Evolutionary conservation across 192 early-diverging fungal species (phyloP).

Genomic region (Umbelopsis ramanniana): DNA sequence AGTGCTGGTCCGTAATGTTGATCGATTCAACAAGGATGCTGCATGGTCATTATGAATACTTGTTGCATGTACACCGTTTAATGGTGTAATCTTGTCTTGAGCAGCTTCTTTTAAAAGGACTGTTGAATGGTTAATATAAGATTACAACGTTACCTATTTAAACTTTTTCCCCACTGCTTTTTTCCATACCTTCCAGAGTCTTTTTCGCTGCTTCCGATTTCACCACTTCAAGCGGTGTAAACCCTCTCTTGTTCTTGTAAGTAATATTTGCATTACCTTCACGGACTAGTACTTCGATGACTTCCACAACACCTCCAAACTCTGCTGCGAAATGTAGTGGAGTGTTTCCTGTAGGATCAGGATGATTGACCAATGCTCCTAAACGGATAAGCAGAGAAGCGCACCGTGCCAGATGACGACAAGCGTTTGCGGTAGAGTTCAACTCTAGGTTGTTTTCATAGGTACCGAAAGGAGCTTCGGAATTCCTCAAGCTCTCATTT

Average conservation of each 20-base stretch:
- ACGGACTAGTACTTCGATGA: slow-evolving; percentile 47
- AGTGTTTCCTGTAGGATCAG: slow-evolving; percentile 52
- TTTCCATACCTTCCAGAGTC: not conserved
- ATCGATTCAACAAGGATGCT: slow-evolving; percentile 37
- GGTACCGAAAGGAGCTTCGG: not conserved
- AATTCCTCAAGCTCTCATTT: slow-evolving; percentile 5
- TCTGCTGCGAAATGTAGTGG: slow-evolving; percentile 59
- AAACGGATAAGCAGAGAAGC: slow-evolving; percentile 51
- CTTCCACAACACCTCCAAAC: slow-evolving; percentile 52
- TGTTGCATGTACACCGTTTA: not conserved
- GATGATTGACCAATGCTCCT: slow-evolving; percentile 51
- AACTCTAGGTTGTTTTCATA: not conserved
- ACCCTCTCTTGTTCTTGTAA: slow-evolving; percentile 48
- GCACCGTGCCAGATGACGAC: slow-evolving; percentile 47
- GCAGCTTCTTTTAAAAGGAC: slow-evolving; percentile 11
- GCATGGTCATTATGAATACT: slow-evolving; percentile 1
- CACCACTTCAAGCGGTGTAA: slow-evolving; percentile 51
- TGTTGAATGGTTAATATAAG: not conserved
- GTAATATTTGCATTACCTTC: slow-evolving; percentile 51
- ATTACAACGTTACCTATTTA: not conserved
- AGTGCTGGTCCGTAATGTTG: slow-evolving; percentile 17
- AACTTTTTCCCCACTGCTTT: not conserved
- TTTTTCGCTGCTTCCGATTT: slow-evolving; percentile 42
- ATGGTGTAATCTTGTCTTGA: not conserved
- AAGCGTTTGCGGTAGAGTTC: not conserved